Percentiles rank a stretch among this genome's conserved stretches.
Evolutionary conservation across 176 grass and related monocot genomes (phyloP).

Genomic region (Carex cristatella): DNA sequence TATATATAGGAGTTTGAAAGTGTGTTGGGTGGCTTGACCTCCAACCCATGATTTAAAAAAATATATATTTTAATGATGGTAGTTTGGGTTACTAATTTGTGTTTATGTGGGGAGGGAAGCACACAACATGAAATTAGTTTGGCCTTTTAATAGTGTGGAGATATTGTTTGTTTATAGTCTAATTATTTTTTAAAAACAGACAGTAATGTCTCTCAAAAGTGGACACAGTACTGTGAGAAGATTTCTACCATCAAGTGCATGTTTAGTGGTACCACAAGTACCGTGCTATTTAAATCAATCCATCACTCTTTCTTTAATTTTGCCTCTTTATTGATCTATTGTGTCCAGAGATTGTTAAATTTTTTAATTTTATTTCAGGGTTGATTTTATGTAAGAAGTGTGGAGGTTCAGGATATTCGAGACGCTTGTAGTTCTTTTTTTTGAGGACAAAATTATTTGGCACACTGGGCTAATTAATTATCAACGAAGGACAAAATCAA

Average conservation of each 20-base stretch:
- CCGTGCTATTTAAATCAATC: background rate
- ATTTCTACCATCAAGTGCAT: background rate
- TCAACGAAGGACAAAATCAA: background rate
- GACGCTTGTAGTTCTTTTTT: conserved; percentile 43
- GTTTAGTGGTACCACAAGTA: background rate
- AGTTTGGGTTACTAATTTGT: background rate
- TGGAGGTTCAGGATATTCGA: conserved; percentile 87
- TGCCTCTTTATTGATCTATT: background rate
- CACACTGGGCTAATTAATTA: background rate
- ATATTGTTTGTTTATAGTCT: background rate
- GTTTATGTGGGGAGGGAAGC: background rate
- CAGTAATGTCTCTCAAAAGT: background rate
- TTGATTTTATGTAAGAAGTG: conserved; percentile 95
- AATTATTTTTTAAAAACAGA: background rate
- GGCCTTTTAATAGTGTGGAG: background rate
- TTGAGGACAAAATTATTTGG: background rate
- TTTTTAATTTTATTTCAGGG: conserved; percentile 29
- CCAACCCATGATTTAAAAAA: no score
- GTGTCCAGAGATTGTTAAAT: background rate
- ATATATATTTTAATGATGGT: background rate
- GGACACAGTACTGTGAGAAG: background rate
- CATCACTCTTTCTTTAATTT: background rate
- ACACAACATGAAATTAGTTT: background rate
- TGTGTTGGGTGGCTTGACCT: no score
- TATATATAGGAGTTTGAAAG: no score